These are phyloP conservation scores for Larix kaempferi DNA, from an alignment of 75 land plant species.

Conservation along the genomic window DNA sequence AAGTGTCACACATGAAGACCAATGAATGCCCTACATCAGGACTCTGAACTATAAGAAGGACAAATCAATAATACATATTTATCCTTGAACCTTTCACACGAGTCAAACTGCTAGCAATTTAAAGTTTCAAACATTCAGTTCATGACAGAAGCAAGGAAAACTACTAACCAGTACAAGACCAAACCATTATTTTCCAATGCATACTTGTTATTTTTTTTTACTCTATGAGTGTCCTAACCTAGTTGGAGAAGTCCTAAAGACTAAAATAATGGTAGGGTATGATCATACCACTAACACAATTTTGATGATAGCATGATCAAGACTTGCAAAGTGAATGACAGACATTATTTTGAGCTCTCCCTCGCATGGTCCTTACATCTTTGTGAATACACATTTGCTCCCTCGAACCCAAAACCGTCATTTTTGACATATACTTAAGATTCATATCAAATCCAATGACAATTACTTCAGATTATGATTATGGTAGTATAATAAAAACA, in stretches of 20 bases:
- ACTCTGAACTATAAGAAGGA: not conserved
- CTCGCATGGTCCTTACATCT: constrained; percentile 59
- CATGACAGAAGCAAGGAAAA: not conserved
- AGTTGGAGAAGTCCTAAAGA: not conserved
- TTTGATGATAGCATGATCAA: constrained; percentile 58
- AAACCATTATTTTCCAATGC: no score
- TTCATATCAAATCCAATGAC: not conserved
- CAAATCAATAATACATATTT: not conserved
- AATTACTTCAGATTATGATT: not conserved
- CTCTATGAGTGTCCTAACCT: no score
- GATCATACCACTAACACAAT: constrained; percentile 62
- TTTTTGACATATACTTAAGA: constrained; percentile 69
- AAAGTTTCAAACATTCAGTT: not conserved
- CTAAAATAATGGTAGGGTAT: not conserved
- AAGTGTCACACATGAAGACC: not conserved
- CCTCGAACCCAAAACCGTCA: constrained; percentile 89
- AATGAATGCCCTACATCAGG: not conserved
- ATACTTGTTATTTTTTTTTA: no score
- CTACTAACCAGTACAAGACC: no score
- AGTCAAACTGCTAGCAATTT: not conserved
- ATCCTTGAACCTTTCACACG: not conserved
- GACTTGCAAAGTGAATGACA: constrained; percentile 74
- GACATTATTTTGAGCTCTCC: constrained; percentile 82
- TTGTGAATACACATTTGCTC: constrained; percentile 95
- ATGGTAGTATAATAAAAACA: not conserved